Conservation (phyloP, 352 stramenopile genomes). For the Aphanomyces stellatus region DNA sequence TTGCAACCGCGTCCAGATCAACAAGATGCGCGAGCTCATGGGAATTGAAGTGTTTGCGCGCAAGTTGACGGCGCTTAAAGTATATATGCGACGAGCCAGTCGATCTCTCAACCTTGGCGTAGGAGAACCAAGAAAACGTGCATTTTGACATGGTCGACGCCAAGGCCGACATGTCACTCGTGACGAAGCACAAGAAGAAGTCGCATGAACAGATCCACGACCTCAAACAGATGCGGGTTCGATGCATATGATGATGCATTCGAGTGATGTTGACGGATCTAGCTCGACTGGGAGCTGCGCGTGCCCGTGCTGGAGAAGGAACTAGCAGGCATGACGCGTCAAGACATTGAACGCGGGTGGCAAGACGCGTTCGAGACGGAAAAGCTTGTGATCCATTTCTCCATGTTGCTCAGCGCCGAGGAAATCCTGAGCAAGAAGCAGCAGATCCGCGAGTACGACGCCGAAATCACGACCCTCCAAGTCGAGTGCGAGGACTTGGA, state of each 20-base stretch:
- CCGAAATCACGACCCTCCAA: slow-evolving; percentile 55
- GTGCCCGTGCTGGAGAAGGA: slow-evolving; percentile 70
- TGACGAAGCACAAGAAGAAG: slow-evolving; percentile 74
- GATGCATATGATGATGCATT: not conserved
- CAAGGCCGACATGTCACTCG: slow-evolving; percentile 43
- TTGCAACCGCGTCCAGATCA: slow-evolving; percentile 43
- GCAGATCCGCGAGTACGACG: slow-evolving; percentile 47
- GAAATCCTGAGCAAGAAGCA: slow-evolving; percentile 51
- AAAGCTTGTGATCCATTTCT: slow-evolving; percentile 58
- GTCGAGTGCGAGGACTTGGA: slow-evolving; percentile 76
- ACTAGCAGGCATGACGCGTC: slow-evolving; percentile 41
- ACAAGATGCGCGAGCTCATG: slow-evolving; percentile 59
- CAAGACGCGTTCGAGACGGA: slow-evolving; percentile 70
- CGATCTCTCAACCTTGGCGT: not conserved
- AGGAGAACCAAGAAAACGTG: slow-evolving; percentile 51
- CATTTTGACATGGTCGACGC: slow-evolving; percentile 64
- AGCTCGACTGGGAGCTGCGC: slow-evolving; percentile 67
- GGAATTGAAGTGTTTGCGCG: slow-evolving; percentile 52
- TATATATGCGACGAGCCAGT: not conserved
- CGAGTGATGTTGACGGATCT: not conserved
- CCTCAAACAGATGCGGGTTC: slow-evolving; percentile 52
- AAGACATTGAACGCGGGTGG: slow-evolving; percentile 71
- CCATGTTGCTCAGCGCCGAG: slow-evolving; percentile 63
- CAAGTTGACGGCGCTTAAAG: slow-evolving; percentile 39
- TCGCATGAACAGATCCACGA: slow-evolving; percentile 57